phyloP scores from a whole-genome alignment of 225 moss, liverwort and hornwort species.

The Ulota crispa region DNA sequence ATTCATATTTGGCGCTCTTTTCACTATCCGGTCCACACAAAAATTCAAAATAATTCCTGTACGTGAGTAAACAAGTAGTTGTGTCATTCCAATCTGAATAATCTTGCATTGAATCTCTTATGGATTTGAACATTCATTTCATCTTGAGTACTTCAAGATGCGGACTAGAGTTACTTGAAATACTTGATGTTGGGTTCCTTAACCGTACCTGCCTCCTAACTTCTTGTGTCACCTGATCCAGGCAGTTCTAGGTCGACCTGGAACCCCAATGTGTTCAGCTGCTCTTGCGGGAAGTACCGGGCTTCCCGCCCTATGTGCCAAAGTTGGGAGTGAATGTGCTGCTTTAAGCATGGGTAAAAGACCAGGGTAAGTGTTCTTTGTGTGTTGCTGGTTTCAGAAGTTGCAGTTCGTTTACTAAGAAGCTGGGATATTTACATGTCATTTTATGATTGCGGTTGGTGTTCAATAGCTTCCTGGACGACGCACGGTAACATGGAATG shows the following conservation, averaged over 20 bases:
- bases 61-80: background rate
- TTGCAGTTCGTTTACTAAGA: background rate
- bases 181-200: background rate
- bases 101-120: background rate
- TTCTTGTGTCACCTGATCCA: conserved; percentile 32
- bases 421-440: background rate
- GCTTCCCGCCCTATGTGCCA: conserved; percentile 59
- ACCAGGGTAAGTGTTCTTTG: conserved; percentile 56
- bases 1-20: background rate
- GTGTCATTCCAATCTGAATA: background rate
- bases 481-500: background rate
- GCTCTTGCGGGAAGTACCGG: conserved; percentile 54
- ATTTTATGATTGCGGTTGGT: background rate
- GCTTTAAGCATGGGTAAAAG: conserved; percentile 64
- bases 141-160: background rate
- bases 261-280: conserved; percentile 48
- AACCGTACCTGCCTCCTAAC: background rate
- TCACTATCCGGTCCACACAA: background rate
- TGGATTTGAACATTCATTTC: conserved; percentile 11
- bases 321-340: conserved; percentile 69
- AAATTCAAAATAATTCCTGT: background rate
- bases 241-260: conserved; percentile 64
- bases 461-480: conserved; percentile 1
- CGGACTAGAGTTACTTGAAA: background rate
- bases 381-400: conserved; percentile 1